phyloP scores from a whole-genome alignment of 441 rosid genomes.

The Gossypium lobatum region DNA sequence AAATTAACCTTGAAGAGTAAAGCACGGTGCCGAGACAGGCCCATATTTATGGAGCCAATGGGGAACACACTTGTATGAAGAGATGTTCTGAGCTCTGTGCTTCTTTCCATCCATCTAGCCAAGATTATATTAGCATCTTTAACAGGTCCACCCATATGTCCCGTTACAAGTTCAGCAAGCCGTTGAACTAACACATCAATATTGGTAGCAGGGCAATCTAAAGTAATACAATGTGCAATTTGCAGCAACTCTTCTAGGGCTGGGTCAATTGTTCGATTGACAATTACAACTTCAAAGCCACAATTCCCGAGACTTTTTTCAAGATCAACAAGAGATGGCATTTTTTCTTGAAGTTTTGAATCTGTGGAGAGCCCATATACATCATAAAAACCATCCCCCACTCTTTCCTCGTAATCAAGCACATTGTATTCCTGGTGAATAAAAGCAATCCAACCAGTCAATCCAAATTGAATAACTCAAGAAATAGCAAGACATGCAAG shows the following conservation, averaged over 20 bases:
- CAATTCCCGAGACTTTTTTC: conserved; percentile 60
- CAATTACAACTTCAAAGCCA: conserved; percentile 74
- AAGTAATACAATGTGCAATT: conserved; percentile 63
- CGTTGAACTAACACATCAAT: conserved; percentile 59
- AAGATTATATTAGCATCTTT: conserved; percentile 77
- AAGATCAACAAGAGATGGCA: conserved; percentile 83
- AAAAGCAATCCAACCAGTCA: conserved; percentile 13
- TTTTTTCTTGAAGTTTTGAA: conserved; percentile 50
- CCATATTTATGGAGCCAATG: conserved; percentile 81
- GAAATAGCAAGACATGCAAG: not conserved
- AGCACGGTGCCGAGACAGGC: conserved; percentile 93
- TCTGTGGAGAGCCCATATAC: conserved; percentile 59
- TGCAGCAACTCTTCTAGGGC: conserved; percentile 77
- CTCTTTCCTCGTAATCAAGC: conserved; percentile 88
- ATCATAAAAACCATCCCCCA: conserved; percentile 87
- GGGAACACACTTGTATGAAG: conserved; percentile 75
- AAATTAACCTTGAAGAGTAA: conserved; percentile 87
- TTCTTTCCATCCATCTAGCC: conserved; percentile 84
- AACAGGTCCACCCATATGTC: conserved; percentile 96
- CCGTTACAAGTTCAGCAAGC: conserved; percentile 89
- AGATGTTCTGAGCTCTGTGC: conserved; percentile 67
- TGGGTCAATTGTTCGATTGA: conserved; percentile 63
- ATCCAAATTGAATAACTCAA: conserved; percentile 10
- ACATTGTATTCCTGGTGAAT: conserved; percentile 70
- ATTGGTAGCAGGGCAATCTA: conserved; percentile 67